Base-by-base conservation (phyloP, 2,329 filamentous ascomycete species). In the Talaromyces islandicus region DNA sequence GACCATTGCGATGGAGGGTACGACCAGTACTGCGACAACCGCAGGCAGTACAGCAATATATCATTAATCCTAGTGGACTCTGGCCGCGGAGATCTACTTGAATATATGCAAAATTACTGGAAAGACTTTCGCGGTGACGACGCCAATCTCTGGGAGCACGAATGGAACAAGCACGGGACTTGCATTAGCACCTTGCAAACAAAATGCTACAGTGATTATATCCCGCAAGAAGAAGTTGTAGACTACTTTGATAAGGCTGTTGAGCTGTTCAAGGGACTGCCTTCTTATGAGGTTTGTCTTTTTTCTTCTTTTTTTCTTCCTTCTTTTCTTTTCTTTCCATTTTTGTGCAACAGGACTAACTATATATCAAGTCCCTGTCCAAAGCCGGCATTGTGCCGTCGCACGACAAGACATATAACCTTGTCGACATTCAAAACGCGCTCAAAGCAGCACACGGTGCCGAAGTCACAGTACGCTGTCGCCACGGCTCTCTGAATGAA, bases 141-240 rank as follows among this genome's bases (percentile, higher is more conserved):
- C 64, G 82, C 87, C 66, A 75, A 74, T 11, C 84, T 91, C 65
- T 91, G 88, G 88, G 78, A 88, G 69, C 88, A 91, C 71, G 88
- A 91, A 73, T 91, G 86, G 85, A 78, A 79, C 64, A 91, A 90
- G 71, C 89, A 92, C 70, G 89, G 89, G 19, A 87, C 85, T n/a
- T 91, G 88, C 74, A 84, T 91, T 64, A 85, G 80, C 66, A 91
- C 89, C 0, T 79, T 91, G 10, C 79, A 86, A 53, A 83, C 88
- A 0, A 72, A 75, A 19, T 92, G 89, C 78, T 92, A 90, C 75
- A 73, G 75, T 4, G 68, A 74, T n/a, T 88, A 89, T 70, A 73
- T 79, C 59, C 73, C 81, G 0, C 83, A 82, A 11, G 80, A 88
- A 62, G 89, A 91, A 68, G 85, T 86, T 0, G 81, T 84, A 12